Evolutionary conservation across 1,284 basidiomycete species (phyloP), one percentile per base, ranked within the genome.

Genomic region (Fomitopsis palustris): DNA sequence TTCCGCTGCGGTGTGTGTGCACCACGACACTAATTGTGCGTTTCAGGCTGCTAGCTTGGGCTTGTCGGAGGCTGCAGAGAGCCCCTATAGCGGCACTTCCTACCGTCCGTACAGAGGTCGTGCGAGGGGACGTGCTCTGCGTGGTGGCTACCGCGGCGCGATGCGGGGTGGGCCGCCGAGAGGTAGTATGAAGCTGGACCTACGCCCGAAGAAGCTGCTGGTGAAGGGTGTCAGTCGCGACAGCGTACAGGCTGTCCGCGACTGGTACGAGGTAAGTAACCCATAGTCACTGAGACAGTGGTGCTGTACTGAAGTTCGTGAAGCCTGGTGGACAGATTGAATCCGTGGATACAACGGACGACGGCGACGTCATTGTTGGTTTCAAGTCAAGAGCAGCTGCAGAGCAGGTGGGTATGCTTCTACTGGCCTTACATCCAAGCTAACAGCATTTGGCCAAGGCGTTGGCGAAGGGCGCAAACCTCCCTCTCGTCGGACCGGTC

Each of bases 131-230:
- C 80, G 77, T 2, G 77, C 77, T 42, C 71, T 75, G 5, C 76
- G 90, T 27, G 78, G 83, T 19, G 86, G 78, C 69, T 82, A 78
- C 67, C 83, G 86, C 43, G 87, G 88, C 56, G 81, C 77, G 19
- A 80, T 79, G 65, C 82, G 89, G 55, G 88, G 90, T 52, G 87
- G 84, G 21, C 77, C 83, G 38, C 78, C 83, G 16, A 79, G 87
- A 54, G 76, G 75, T 3, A 91, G 84, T 65, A 91, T 96, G 87
- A 90, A 90, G 65, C 83, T 98, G 25, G 95, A 98, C 74, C 95
- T 96, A 68, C 86, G 95, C 19, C 91, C 95, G 4, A 92, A 88
- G 74, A 88, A 85, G 69, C 75, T 98, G 31, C 74, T 90, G 45
- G 77, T 97, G 39, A 87, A 91, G 64, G 91, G 87, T 39, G 83